Conservation (phyloP, 2,329 filamentous ascomycete genomes). For the Aspergillus aculeatinus region DNA sequence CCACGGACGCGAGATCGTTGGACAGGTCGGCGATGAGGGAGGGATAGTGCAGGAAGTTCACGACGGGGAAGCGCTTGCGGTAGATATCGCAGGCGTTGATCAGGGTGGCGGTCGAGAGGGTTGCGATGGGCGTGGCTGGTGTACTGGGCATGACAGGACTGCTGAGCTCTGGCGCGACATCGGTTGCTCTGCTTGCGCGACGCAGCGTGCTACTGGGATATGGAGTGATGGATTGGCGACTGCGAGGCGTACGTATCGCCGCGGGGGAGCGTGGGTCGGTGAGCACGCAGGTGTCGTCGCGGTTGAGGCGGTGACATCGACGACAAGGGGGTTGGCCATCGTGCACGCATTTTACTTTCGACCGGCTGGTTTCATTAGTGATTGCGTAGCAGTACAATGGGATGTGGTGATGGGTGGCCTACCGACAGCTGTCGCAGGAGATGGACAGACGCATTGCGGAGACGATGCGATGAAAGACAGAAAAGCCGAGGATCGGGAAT, state of each 20-base stretch:
- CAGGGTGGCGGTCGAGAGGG: constrained; percentile 28
- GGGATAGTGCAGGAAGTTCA: constrained; percentile 40
- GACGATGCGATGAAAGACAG: background rate
- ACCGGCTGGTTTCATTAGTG: constrained; percentile 22
- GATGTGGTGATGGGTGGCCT: constrained; percentile 3
- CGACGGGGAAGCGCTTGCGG: constrained; percentile 38
- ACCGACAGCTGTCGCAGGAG: constrained; percentile 39
- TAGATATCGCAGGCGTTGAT: constrained; percentile 38
- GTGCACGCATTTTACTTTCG: constrained; percentile 40
- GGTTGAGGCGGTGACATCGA: constrained; percentile 30
- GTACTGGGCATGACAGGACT: background rate
- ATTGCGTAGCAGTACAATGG: background rate
- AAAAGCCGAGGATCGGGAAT: background rate
- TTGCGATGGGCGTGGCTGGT: constrained; percentile 21
- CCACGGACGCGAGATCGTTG: constrained; percentile 28
- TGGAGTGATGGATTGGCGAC: background rate
- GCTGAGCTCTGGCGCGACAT: constrained; percentile 3
- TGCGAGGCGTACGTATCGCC: constrained; percentile 9
- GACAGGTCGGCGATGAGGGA: constrained; percentile 37
- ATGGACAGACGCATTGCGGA: constrained; percentile 36
- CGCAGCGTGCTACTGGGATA: constrained; percentile 4
- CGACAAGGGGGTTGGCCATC: constrained; percentile 36
- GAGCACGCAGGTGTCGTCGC: constrained; percentile 24
- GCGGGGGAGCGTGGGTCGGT: constrained; percentile 31
- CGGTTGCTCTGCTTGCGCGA: background rate